These are phyloP conservation scores for Megacollybia marginata DNA, from an alignment of 768 basidiomycete genomes.

Conservation along the genomic window DNA sequence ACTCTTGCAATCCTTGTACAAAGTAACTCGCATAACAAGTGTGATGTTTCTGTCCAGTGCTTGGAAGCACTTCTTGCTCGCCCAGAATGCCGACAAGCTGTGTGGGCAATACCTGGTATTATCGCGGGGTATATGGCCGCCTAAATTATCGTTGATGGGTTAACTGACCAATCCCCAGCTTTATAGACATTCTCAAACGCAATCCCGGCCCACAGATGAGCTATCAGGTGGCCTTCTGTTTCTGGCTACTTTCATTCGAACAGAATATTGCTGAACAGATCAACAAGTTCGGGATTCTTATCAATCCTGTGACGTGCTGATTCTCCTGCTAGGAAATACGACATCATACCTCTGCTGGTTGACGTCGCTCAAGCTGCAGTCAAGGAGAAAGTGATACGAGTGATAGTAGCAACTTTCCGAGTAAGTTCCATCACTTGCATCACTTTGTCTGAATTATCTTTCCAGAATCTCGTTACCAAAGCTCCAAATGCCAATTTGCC, in stretches of 20 bases:
- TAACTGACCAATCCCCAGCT: conserved; percentile 30
- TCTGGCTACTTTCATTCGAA: conserved; percentile 95
- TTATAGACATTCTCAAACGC: conserved; percentile 76
- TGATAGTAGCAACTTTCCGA: conserved; percentile 86
- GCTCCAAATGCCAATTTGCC: conserved; percentile 86
- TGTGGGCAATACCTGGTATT: conserved; percentile 71
- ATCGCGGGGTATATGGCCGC: conserved; percentile 48
- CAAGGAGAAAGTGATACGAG: conserved; percentile 95
- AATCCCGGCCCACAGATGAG: conserved; percentile 88
- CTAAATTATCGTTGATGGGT: not conserved
- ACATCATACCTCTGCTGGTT: conserved; percentile 79
- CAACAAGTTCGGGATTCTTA: conserved; percentile 55
- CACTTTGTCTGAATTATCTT: not conserved
- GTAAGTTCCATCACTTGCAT: conserved; percentile 29
- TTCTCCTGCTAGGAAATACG: conserved; percentile 58
- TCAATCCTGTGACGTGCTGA: too few relatives aligned
- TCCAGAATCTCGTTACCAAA: conserved; percentile 82
- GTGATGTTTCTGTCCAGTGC: conserved; percentile 89
- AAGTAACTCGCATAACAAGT: conserved; percentile 54
- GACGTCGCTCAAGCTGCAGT: conserved; percentile 82
- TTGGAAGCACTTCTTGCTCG: conserved; percentile 78
- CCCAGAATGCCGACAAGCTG: conserved; percentile 70
- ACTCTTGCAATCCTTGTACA: conserved; percentile 56
- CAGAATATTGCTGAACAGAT: conserved; percentile 76
- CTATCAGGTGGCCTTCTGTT: conserved; percentile 88